Conservation (phyloP, 2,329 filamentous ascomycete genomes). For the Exophiala xenobiotica region DNA sequence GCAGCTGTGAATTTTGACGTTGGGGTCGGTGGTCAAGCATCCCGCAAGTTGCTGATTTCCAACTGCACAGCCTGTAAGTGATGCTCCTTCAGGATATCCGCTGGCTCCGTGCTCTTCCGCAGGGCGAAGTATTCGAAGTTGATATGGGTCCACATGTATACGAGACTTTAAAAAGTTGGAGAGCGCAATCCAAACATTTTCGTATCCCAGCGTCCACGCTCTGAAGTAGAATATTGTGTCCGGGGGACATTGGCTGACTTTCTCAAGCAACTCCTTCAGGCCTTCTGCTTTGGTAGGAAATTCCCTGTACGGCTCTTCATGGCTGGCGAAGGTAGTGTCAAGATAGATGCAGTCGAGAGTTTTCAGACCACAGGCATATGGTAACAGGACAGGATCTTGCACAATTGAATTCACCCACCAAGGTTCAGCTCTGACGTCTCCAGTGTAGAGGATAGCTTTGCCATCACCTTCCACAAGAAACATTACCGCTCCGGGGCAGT, state of each 20-base stretch:
- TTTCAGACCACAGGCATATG: constrained; percentile 67
- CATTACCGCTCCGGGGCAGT: constrained; percentile 88
- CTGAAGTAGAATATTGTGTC: constrained; percentile 81
- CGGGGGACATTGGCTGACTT: constrained; percentile 65
- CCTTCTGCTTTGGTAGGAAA: constrained; percentile 72
- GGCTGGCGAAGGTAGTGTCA: constrained; percentile 74
- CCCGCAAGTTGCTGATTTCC: constrained; percentile 70
- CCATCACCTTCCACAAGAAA: constrained; percentile 77
- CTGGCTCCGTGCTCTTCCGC: constrained; percentile 50
- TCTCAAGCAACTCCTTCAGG: constrained; percentile 67
- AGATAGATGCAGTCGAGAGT: constrained; percentile 79
- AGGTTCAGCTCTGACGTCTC: constrained; percentile 77
- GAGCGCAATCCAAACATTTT: constrained; percentile 85
- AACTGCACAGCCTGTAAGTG: constrained; percentile 69
- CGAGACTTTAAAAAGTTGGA: constrained; percentile 66
- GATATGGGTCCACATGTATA: constrained; percentile 83
- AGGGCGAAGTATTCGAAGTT: constrained; percentile 68
- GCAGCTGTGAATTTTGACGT: constrained; percentile 77
- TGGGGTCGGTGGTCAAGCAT: constrained; percentile 65
- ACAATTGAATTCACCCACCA: constrained; percentile 79
- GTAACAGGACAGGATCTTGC: constrained; percentile 70
- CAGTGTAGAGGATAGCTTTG: constrained; percentile 80
- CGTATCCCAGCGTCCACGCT: constrained; percentile 90
- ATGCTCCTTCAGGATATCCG: constrained; percentile 58
- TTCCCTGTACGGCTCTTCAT: constrained; percentile 47